Evolutionary conservation across 2,329 filamentous ascomycete genomes (phyloP), one percentile per base, ranked within the genome.

Genomic region (Xylaria sp.): DNA sequence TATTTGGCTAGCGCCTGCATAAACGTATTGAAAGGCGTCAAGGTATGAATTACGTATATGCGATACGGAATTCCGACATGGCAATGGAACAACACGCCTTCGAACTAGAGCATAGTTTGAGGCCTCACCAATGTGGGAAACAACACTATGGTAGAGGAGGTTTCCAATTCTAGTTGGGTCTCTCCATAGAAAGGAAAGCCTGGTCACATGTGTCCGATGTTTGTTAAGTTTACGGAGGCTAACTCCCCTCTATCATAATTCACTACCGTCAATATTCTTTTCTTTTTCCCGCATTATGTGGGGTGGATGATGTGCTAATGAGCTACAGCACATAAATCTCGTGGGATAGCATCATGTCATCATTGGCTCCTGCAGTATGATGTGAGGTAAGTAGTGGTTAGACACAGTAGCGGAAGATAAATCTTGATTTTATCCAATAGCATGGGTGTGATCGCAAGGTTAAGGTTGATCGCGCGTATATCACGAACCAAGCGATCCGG

Each of bases 281-380:
- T 19, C 11, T 58, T 59, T 60, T 64, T 55, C 57, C 39, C 21
- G 34, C 47, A 19, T 9, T 19, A 50, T 24, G 48, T 53, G 65
- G 48, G 47, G 7, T 62, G 11, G 11, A 45, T 45, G 51, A 48
- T 17, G 55, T 61, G 59, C 54, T 61, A 61, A 64, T 53, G 53
- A 54, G 57, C 39, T 30, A 21, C 27, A 21, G 17, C 39, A 53
- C 24, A 19, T 42, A 27, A 48, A 34, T 64, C 65, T 57, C 56
- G 45, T 68, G 66, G 42, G 27, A 61, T n/a, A 53, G 30, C 27
- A 34, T 61, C 17, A 47, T 45, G 36, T 21, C 32, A 24, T 61
- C 45, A 68, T 61, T 68, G 55, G 65, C 45, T 50, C 51, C 34
- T 61, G 50, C 19, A 39, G 27, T 11, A 60, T 68, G 51, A 11